Conservation (phyloP, 169 alveolate species). For the Amoebophrya sp. region DNA sequence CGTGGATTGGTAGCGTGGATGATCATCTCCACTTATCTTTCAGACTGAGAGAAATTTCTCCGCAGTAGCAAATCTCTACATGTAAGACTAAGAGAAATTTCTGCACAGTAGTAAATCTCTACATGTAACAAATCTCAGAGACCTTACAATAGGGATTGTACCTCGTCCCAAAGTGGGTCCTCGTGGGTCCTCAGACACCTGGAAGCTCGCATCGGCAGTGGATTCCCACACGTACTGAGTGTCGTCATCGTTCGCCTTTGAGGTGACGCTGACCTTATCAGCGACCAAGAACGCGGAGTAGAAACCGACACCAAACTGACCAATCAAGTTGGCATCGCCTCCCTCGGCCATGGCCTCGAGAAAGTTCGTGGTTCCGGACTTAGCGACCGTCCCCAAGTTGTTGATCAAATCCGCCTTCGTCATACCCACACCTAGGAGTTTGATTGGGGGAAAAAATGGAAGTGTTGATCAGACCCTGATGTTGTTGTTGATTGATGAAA, state of each 20-base stretch:
- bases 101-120: too few species aligned
- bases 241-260: slow-evolving; percentile 71
- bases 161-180: slow-evolving; percentile 96
- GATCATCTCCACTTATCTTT: too few species aligned
- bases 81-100: too few species aligned
- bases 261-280: slow-evolving; percentile 86
- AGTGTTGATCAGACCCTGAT: too few species aligned
- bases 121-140: too few species aligned
- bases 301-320: slow-evolving; percentile 99
- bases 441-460: too few species aligned
- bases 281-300: slow-evolving; percentile 98
- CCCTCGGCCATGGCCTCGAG: slow-evolving; percentile 92
- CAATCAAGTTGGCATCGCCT: slow-evolving; percentile 91
- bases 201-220: slow-evolving; percentile 90
- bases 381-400: slow-evolving; percentile 98
- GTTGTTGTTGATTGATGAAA: too few species aligned
- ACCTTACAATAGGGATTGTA: too few species aligned
- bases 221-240: slow-evolving; percentile 96
- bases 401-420: slow-evolving; percentile 94
- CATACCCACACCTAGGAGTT: slow-evolving; percentile 90
- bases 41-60: too few species aligned
- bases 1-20: too few species aligned
- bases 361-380: slow-evolving; percentile 98
- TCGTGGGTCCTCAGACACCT: slow-evolving; percentile 89
- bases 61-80: too few species aligned